phyloP scores from a whole-genome alignment of 1,284 basidiomycete genomes.

The Rhodofomes roseus region DNA sequence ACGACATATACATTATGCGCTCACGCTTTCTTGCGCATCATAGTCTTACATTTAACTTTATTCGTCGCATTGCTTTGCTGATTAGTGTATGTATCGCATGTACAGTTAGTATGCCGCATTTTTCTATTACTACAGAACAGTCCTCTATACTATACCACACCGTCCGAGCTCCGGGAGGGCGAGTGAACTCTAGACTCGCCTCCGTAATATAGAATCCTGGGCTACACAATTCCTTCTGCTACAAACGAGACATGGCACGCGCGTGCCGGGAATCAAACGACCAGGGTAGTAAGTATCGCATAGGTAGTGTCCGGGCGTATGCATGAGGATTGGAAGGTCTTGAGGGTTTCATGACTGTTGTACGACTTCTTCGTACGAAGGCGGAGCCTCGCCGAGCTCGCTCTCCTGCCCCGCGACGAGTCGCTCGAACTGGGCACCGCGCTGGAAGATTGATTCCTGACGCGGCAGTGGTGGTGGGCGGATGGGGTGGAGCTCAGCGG shows the following conservation, averaged over 20 bases:
- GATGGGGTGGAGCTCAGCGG: slow-evolving; percentile 12
- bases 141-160: background rate
- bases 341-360: background rate
- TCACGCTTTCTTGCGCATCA: background rate
- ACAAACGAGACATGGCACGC: background rate
- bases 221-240: background rate
- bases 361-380: slow-evolving; percentile 45
- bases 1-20: background rate
- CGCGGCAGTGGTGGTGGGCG: slow-evolving; percentile 18
- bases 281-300: background rate
- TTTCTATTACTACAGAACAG: background rate
- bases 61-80: slow-evolving; percentile 1
- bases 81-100: background rate
- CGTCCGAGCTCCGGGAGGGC: background rate
- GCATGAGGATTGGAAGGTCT: no score
- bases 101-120: background rate
- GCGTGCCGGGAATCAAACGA: background rate
- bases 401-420: slow-evolving; percentile 62
- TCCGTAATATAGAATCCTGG: background rate
- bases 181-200: background rate
- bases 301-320: background rate
- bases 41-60: background rate
- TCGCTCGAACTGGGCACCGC: slow-evolving; percentile 50
- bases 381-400: slow-evolving; percentile 61
- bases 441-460: slow-evolving; percentile 33